A percentile compares a stretch with the other conserved stretches of the same genome.
These are phyloP conservation scores for Przewalskia tangutica DNA, from an alignment of 257 asterid species.

Conservation along the genomic window DNA sequence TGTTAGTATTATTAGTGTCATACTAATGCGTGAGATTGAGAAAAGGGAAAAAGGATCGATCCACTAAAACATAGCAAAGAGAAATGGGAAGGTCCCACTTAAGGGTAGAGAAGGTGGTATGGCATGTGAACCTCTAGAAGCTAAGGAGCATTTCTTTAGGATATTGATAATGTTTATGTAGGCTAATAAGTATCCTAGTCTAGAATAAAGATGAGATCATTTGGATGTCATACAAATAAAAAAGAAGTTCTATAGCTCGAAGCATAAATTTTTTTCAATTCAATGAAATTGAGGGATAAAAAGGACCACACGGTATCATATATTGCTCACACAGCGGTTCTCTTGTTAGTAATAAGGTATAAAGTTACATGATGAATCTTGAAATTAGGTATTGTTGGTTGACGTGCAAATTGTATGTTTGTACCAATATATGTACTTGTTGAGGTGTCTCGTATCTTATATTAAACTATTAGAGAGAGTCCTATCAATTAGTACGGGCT, in stretches of 20 bases:
- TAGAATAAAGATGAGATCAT: not conserved
- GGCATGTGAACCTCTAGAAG: slow-evolving; percentile 14
- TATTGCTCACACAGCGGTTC: not conserved
- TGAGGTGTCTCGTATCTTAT: too few relatives aligned
- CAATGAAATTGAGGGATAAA: not conserved
- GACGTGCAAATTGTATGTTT: not conserved
- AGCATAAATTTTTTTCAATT: not conserved
- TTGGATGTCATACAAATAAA: not conserved
- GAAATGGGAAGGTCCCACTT: slow-evolving; percentile 9
- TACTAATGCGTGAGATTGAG: not conserved
- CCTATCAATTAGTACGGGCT: too few relatives aligned
- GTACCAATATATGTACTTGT: not conserved
- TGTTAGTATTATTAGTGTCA: not conserved
- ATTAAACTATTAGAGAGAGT: too few relatives aligned
- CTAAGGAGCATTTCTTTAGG: not conserved
- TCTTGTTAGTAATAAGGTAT: not conserved
- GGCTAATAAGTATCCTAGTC: not conserved
- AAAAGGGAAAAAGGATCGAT: not conserved
- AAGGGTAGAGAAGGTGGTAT: not conserved
- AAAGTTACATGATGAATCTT: not conserved
- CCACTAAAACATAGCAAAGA: slow-evolving; percentile 3
- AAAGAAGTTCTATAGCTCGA: not conserved
- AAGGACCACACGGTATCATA: not conserved
- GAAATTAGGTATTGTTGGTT: not conserved
- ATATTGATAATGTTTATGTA: not conserved